A percentile compares a stretch with the other conserved stretches of the same genome.
Conservation (phyloP, 306 rosid species). For the peach (Prunus persica) region DNA sequence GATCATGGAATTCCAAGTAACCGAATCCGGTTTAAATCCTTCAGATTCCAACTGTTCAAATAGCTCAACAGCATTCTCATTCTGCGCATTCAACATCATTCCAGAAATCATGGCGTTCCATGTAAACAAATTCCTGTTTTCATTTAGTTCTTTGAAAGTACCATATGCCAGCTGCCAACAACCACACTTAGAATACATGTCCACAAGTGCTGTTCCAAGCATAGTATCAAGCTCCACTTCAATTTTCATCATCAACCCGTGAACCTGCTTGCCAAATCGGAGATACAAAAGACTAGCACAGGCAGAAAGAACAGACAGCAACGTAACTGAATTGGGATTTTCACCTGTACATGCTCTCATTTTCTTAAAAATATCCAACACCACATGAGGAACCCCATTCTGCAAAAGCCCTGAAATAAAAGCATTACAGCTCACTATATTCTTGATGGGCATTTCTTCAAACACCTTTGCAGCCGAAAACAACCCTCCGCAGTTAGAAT, state of each 20-base stretch:
- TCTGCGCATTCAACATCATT: slow-evolving; percentile 56
- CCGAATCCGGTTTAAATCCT: slow-evolving; percentile 62
- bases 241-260: slow-evolving; percentile 46
- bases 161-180: slow-evolving; percentile 46
- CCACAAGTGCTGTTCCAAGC: slow-evolving; percentile 60
- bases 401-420: slow-evolving; percentile 52
- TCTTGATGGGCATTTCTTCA: slow-evolving; percentile 41
- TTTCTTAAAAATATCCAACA: slow-evolving; percentile 52
- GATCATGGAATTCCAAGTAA: slow-evolving; percentile 74
- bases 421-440: slow-evolving; percentile 68
- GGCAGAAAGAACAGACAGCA: slow-evolving; percentile 53
- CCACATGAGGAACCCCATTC: slow-evolving; percentile 41
- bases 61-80: slow-evolving; percentile 45
- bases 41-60: slow-evolving; percentile 41
- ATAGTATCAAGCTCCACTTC: slow-evolving; percentile 27
- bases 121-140: slow-evolving; percentile 47
- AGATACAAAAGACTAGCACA: slow-evolving; percentile 44
- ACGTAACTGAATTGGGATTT: slow-evolving; percentile 45
- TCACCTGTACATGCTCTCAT: slow-evolving; percentile 31
- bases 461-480: slow-evolving; percentile 47
- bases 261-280: slow-evolving; percentile 61
- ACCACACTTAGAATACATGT: slow-evolving; percentile 74
- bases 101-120: slow-evolving; percentile 72
- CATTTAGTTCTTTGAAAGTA: slow-evolving; percentile 32
- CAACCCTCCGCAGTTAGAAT: slow-evolving; percentile 39